Evolutionary conservation across 2,329 filamentous ascomycete species (phyloP), one percentile per base, ranked within the genome.

Genomic region (Chrysosporium queenslandicum): DNA sequence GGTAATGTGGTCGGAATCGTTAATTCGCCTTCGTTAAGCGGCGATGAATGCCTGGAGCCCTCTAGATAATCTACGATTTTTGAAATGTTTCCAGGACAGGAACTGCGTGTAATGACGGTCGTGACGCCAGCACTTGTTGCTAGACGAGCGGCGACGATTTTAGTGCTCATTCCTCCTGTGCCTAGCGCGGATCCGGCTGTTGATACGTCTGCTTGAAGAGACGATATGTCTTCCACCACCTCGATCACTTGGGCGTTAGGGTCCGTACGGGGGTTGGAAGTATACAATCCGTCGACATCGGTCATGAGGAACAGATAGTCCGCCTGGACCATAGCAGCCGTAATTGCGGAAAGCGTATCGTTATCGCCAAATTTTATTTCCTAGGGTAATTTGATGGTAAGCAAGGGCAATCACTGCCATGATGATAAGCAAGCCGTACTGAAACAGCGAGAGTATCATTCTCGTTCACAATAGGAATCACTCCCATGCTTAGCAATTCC

Each of bases 341-440:
- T 95, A 61, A 98, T 96, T 53, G 92, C 92, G 11, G 89, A 95
- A 43, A 98, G 76, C 1, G 92, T 98, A 69, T 98, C 92, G 63
- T 98, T 98, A 75, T 98, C 92, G 59, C 92, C 92, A 65, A 98
- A 98, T 75, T 97, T 97, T 73, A 98, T 98, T 77, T 98, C 92
- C 65, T 73, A 51, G 37, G 18, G 34, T 4, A 30, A 18, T 2
- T 41, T 34, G 37, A n/a, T 21, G 14, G 53, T 21, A 4, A 52
- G 39, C 39, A 32, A 50, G 11, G 25, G n/a, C n/a, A 5, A 21
- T 21, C 20, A n/a, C 8, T 7, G 32, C 6, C n/a, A 46, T 25
- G 34, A 27, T 12, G 18, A 30, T 12, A 43, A 20, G 20, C 4
- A 18, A n/a, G 37, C 16, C 70, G 27, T 70, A 76, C 74, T 41